A percentile compares a stretch with the other conserved stretches of the same genome.
These are phyloP conservation scores for Zygosaccharomyces siamensis DNA, from an alignment of 805 yeast species.

Conservation along the genomic window DNA sequence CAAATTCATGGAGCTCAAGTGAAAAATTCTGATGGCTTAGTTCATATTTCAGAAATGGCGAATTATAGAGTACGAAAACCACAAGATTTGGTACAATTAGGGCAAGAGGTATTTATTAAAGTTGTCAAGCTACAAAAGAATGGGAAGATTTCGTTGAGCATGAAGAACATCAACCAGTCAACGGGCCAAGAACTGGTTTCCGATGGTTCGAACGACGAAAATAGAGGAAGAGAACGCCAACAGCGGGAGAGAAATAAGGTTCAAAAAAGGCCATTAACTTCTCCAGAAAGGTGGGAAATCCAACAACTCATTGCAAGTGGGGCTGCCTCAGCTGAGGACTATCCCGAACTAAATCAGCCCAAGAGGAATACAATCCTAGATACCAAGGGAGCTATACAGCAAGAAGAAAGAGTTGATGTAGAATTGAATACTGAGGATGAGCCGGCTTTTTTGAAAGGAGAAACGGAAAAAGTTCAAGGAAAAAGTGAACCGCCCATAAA, in stretches of 20 bases:
- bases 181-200: conserved; percentile 45
- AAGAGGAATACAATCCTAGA: conserved; percentile 21
- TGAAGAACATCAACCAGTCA: conserved; percentile 68
- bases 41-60: conserved; percentile 71
- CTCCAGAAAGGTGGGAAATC: conserved; percentile 90
- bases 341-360: conserved; percentile 52
- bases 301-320: conserved; percentile 79
- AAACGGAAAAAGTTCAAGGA: conserved; percentile 19
- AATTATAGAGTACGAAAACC: conserved; percentile 49
- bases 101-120: conserved; percentile 63
- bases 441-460: conserved; percentile 67
- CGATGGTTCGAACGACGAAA: conserved; percentile 2
- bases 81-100: conserved; percentile 48
- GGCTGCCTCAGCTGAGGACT: conserved; percentile 59
- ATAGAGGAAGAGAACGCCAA: conserved; percentile 8
- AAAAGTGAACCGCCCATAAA: conserved; percentile 46
- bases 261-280: conserved; percentile 50
- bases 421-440: conserved; percentile 58
- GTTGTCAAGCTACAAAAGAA: conserved; percentile 45
- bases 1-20: conserved; percentile 40
- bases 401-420: conserved; percentile 57
- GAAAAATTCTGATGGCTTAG: conserved; percentile 50
- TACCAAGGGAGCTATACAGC: conserved; percentile 15
- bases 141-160: conserved; percentile 51
- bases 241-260: conserved; percentile 2